Evolutionary conservation across 1,284 basidiomycete genomes (phyloP).

Genomic region (Pseudozyma pruni): DNA sequence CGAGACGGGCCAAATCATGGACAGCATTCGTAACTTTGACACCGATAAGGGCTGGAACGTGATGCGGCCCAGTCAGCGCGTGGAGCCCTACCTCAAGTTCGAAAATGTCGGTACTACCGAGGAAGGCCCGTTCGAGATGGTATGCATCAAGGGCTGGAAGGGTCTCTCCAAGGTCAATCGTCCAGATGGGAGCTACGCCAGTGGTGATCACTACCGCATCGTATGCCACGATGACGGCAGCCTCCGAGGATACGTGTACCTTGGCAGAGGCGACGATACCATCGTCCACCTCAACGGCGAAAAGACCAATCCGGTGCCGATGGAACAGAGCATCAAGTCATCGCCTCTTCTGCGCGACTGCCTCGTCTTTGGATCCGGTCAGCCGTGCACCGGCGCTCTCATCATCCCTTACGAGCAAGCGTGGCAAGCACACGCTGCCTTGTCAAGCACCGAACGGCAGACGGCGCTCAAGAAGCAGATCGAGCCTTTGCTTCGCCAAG

Average conservation of each 20-base stretch:
- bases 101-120: constrained; percentile 32
- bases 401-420: constrained; percentile 73
- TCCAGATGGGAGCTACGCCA: constrained; percentile 74
- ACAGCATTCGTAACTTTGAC: constrained; percentile 71
- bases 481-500: constrained; percentile 24
- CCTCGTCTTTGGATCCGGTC: constrained; percentile 74
- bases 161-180: constrained; percentile 72
- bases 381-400: constrained; percentile 73
- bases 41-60: constrained; percentile 76
- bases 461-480: constrained; percentile 26
- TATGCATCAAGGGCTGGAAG: constrained; percentile 74
- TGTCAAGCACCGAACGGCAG: constrained; percentile 24
- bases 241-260: constrained; percentile 72
- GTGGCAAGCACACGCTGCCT: constrained; percentile 56
- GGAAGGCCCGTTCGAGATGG: constrained; percentile 71
- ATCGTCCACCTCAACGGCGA: constrained; percentile 68
- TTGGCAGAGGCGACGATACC: constrained; percentile 75
- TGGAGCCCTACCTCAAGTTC: constrained; percentile 28
- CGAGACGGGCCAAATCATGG: constrained; percentile 68
- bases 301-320: constrained; percentile 56
- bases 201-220: constrained; percentile 73
- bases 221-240: constrained; percentile 69
- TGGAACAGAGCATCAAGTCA: constrained; percentile 45
- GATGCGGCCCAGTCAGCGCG: constrained; percentile 67
- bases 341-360: constrained; percentile 70